Percentiles rank a stretch among this genome's conserved stretches.
Evolutionary conservation across 1,284 basidiomycete genomes (phyloP).

Genomic region (Sutorius eximius): DNA sequence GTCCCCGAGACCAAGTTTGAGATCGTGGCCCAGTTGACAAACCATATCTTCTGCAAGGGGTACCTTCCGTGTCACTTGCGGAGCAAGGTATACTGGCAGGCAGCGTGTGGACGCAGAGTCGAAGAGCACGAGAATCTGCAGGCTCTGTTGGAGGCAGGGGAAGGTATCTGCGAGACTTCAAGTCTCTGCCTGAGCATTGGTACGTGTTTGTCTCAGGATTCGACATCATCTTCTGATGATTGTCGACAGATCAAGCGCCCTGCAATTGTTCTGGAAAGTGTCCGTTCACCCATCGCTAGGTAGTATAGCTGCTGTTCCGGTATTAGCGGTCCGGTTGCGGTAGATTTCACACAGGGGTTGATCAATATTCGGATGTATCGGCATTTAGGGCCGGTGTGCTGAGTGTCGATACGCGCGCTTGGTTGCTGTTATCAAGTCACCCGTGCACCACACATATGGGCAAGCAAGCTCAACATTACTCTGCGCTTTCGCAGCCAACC

Average conservation of each 20-base stretch:
- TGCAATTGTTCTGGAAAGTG: constrained; percentile 4
- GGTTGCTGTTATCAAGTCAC: constrained; percentile 17
- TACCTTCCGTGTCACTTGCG: constrained; percentile 39
- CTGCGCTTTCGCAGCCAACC: constrained; percentile 60
- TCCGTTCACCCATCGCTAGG: neutral
- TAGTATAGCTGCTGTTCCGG: neutral
- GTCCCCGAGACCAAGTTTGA: constrained; percentile 31
- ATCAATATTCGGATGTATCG: constrained; percentile 9
- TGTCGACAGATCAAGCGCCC: constrained; percentile 8
- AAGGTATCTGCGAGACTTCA: constrained; percentile 40
- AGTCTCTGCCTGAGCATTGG: constrained; percentile 43
- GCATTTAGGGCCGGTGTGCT: constrained; percentile 32
- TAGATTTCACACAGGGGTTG: constrained; percentile 4
- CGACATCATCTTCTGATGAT: neutral
- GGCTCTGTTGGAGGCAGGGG: constrained; percentile 36
- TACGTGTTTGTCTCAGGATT: constrained; percentile 15
- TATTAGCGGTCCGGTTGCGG: neutral
- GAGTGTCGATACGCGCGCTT: neutral
- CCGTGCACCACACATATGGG: constrained; percentile 19
- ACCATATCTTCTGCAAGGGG: constrained; percentile 44
- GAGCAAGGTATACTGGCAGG: constrained; percentile 43
- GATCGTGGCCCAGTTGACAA: constrained; percentile 44
- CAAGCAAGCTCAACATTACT: constrained; percentile 47
- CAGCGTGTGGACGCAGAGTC: constrained; percentile 37
- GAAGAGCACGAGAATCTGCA: constrained; percentile 38